Conservation (phyloP, 306 rosid species). For the Prunus mongolica region DNA sequence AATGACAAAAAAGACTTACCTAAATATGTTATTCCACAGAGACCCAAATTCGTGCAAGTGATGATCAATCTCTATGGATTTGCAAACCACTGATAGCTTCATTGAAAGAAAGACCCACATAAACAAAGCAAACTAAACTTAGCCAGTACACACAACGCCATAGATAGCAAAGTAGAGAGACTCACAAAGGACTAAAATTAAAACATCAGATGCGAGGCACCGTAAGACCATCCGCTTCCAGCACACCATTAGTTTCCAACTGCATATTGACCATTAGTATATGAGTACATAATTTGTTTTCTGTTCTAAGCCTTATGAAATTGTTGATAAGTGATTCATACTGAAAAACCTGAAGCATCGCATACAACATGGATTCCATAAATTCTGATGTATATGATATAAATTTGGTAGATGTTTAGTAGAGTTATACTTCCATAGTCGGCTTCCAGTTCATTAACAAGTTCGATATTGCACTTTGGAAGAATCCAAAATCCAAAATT, state of each 20-base stretch:
- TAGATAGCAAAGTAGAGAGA: no score
- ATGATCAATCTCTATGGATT: constrained; percentile 55
- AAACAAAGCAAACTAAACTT: no score
- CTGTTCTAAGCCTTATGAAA: not conserved
- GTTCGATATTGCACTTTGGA: not conserved
- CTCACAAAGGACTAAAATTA: no score
- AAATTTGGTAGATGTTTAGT: not conserved
- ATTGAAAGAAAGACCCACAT: no score
- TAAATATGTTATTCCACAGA: constrained; percentile 58
- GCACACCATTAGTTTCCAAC: no score
- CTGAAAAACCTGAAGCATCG: not conserved
- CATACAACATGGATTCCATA: not conserved
- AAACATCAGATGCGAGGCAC: no score
- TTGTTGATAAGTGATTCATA: not conserved
- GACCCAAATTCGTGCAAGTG: constrained; percentile 79
- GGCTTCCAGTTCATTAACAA: not conserved
- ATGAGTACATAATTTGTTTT: not conserved
- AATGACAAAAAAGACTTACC: constrained; percentile 27
- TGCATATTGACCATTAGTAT: not conserved
- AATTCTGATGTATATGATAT: not conserved
- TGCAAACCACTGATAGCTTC: not conserved
- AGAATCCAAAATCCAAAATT: not conserved
- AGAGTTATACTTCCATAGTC: not conserved
- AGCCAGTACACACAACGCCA: no score
- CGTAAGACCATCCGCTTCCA: no score